Evolutionary conservation across 2,329 filamentous ascomycete species (phyloP), one percentile per base, ranked within the genome.

Genomic region (Phialemoniopsis sp.): DNA sequence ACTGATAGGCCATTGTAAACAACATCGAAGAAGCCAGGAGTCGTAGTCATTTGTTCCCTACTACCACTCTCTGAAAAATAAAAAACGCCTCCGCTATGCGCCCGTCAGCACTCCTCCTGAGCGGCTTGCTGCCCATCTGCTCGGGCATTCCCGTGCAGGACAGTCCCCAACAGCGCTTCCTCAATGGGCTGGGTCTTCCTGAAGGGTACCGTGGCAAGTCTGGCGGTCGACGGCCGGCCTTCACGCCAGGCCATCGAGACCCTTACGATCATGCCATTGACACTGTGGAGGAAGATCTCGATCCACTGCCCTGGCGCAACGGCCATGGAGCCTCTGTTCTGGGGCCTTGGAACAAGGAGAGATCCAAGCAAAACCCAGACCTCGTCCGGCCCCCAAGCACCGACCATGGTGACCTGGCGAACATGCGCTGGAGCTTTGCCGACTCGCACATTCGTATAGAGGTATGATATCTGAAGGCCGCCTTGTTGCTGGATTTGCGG

Each of bases 301-400:
- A 85, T 46, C 83, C 84, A 18, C 60, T 82, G 39, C 84, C 84
- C 1, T 81, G 68, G 56, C 70, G 79, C 28, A 82, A 82, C 53
- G 80, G 80, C 17, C 54, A 77, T 17, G 85, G 85, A 16, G 72
- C 81, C 13, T 79, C 74, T 9, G 76, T 88, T 13, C 63, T 87
- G 16, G 85, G 85, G 0, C 85, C 85, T 1, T 79, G 81, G 58
- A 89, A 88, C 57, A 68, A 66, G 43, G 76, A 76, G 37, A 78
- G 85, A n/a, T 78, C 85, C 38, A 71, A 78, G 34, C 79, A 88
- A 63, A 77, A 79, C 46, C 70, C 73, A 6, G 75, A 80, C 46
- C 57, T 70, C 13, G 68, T 67, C 30, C 73, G 74, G 2, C 72
- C 75, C 0, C 77, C 76, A 0, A 67, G 62, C 1, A 76, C 74